These are phyloP conservation scores for Skeletonema potamos DNA, from an alignment of 108 stramenopile genomes.

Conservation along the genomic window DNA sequence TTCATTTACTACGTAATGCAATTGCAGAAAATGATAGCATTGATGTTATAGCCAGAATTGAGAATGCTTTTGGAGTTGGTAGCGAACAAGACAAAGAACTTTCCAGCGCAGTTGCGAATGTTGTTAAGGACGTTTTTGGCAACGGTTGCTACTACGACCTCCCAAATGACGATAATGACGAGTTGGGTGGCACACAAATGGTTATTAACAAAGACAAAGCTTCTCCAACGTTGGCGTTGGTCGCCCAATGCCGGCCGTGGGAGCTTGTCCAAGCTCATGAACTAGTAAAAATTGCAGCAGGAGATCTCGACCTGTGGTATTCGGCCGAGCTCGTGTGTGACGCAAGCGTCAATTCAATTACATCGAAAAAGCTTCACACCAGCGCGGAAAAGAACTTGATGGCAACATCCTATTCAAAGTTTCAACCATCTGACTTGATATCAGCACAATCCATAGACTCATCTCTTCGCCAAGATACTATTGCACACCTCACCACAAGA, in stretches of 20 bases:
- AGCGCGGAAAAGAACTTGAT: background rate
- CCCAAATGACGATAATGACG: conserved; percentile 7
- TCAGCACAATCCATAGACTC: background rate
- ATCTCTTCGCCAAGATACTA: conserved; percentile 16
- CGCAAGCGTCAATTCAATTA: conserved; percentile 35
- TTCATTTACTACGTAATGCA: conserved; percentile 26
- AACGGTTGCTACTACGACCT: conserved; percentile 21
- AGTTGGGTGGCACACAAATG: background rate
- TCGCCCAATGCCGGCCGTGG: conserved; percentile 62
- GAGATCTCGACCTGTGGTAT: conserved; percentile 58
- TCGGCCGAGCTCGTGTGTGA: conserved; percentile 63
- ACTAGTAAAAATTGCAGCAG: conserved; percentile 49
- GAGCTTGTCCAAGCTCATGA: conserved; percentile 27
- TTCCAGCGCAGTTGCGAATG: conserved; percentile 48
- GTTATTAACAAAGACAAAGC: conserved; percentile 40
- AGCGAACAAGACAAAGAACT: conserved; percentile 25
- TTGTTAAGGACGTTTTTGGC: conserved; percentile 51
- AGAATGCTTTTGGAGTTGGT: conserved; percentile 34
- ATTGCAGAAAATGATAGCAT: background rate
- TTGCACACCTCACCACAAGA: conserved; percentile 43
- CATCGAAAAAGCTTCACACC: background rate
- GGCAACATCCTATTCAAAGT: background rate
- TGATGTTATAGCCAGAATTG: conserved; percentile 31
- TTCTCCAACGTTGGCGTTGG: conserved; percentile 54
- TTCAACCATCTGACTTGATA: background rate